Base-by-base conservation (phyloP, 805 yeast species). In the Teunomyces atbi region DNA sequence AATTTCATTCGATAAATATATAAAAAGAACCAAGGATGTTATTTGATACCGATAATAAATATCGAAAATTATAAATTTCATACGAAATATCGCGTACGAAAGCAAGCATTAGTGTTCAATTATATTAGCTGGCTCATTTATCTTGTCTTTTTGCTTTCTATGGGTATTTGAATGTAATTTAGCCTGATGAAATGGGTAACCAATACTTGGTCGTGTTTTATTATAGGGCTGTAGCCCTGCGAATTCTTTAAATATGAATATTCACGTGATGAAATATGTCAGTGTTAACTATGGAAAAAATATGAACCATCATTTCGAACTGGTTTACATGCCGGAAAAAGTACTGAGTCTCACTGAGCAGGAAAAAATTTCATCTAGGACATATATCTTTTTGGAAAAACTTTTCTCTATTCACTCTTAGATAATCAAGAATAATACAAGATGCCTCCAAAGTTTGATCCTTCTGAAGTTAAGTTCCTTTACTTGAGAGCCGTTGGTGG, bases 401-500 rank as follows among this genome's bases (percentile, higher is more conserved):
- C 18, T 30, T 28, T 40, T 28, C 33, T 40, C 33, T 40, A 28
- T 40, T 18, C 34, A 40, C 27, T 18, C 26, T 28, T 34, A 40
- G 33, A n/a, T 36, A 36, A 42, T 33, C 36, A 41, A 46, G 47
- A 50, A 48, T 43, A 37, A 49, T 42, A 38, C 58, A 68, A 60
- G 53, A 88, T 89, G 97, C 96, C 96, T 81, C 96, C 96, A 82
- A 89, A 94, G 84, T 84, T 91, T 81, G 99, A 94, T 78, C 99
- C 99, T 73, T 79, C 64, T 82, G 99, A 94, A 88, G 96, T 94
- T 75, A 91, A 91, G 80, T 89, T 80, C 88, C 82, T 94, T 80
- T 92, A 92, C 89, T 82, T 94, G 79, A 89, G 99, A 87, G 97
- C 99, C 79, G 95, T 90, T 66, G 99, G 99, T 88, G 99, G 99